These are phyloP conservation scores for Lonicera japonica DNA, from an alignment of 129 eudicot genomes.

Conservation along the genomic window DNA sequence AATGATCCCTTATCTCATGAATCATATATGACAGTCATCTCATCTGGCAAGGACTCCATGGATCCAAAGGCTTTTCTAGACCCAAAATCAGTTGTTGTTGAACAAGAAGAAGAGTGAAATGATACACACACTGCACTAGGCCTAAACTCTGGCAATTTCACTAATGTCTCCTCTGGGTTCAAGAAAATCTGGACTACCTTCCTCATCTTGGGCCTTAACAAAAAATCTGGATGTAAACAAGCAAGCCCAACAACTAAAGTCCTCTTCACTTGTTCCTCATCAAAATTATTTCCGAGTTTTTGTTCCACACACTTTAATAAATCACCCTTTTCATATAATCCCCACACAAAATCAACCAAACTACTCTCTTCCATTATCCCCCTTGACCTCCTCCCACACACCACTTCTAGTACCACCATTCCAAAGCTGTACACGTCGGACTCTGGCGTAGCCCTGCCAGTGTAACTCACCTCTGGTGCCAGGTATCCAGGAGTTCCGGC, in stretches of 20 bases:
- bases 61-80: constrained; percentile 10
- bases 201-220: constrained; percentile 49
- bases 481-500: constrained; percentile 69
- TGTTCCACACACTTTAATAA: constrained; percentile 41
- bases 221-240: constrained; percentile 57
- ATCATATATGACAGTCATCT: constrained; percentile 33
- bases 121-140: constrained; percentile 48
- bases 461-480: constrained; percentile 67
- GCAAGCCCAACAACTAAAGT: constrained; percentile 50
- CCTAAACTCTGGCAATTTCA: constrained; percentile 43
- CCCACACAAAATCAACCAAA: constrained; percentile 51
- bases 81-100: constrained; percentile 12
- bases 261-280: constrained; percentile 42
- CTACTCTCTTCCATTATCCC: constrained; percentile 56
- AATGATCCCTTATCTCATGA: neutral
- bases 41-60: constrained; percentile 33
- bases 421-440: constrained; percentile 72
- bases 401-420: constrained; percentile 57
- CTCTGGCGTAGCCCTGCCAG: constrained; percentile 48
- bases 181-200: constrained; percentile 53
- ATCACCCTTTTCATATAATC: constrained; percentile 30
- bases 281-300: constrained; percentile 24
- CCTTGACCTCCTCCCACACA: constrained; percentile 58
- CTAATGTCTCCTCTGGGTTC: constrained; percentile 49
- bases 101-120: constrained; percentile 23